Conservation (phyloP, 2,329 filamentous ascomycete species). For the Chaetomiaceae sp. region DNA sequence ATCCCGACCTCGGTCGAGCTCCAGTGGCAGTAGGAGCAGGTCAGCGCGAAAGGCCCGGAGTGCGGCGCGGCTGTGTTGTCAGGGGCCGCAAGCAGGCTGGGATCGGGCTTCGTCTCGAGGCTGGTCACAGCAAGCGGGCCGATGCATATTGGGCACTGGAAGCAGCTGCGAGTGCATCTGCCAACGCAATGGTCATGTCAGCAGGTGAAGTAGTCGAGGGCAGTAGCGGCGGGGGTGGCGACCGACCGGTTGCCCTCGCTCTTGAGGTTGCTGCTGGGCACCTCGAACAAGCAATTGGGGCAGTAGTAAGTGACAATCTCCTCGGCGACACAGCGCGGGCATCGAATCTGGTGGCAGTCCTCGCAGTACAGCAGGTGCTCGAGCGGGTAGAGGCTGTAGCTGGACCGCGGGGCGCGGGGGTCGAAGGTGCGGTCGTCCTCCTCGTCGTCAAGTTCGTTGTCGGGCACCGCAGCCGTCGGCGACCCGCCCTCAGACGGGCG, state of each 20-base stretch:
- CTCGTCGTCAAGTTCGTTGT: constrained; percentile 39
- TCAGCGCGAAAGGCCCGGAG: constrained; percentile 64
- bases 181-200: background rate
- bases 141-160: constrained; percentile 86
- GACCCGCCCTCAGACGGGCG: constrained; percentile 26
- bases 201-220: background rate
- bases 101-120: constrained; percentile 51
- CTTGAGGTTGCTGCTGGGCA: constrained; percentile 85
- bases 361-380: constrained; percentile 95
- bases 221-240: background rate
- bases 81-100: constrained; percentile 36
- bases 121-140: constrained; percentile 71
- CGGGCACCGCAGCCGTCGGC: constrained; percentile 2
- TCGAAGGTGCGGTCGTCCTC: constrained; percentile 79
- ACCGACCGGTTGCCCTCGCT: constrained; percentile 84
- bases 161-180: constrained; percentile 90
- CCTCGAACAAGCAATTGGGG: constrained; percentile 91
- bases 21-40: constrained; percentile 91
- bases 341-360: constrained; percentile 94
- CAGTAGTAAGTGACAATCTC: constrained; percentile 96
- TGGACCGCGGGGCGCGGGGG: constrained; percentile 74
- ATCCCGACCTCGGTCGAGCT: constrained; percentile 83
- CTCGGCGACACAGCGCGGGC: constrained; percentile 83
- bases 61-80: constrained; percentile 34
- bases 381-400: constrained; percentile 87